Evolutionary conservation across 2,329 filamentous ascomycete species (phyloP), one percentile per base, ranked within the genome.

Genomic region (Trichophyton verrucosum): DNA sequence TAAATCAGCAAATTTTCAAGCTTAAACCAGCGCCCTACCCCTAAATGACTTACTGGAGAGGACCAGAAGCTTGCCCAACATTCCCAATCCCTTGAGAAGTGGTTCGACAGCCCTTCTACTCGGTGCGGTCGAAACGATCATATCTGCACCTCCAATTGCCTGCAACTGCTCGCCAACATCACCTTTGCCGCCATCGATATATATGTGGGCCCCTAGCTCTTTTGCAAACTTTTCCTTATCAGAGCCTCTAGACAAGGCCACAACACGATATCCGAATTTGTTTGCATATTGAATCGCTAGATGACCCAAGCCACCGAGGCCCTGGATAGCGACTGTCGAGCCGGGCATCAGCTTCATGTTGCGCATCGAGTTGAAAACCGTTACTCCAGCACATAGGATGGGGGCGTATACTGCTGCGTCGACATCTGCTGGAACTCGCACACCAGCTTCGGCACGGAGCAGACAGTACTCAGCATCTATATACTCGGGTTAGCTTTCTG

Each of bases 211-310:
- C 5, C 82, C 82, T 5, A 85, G 72, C 64, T 81, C 65, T 47
- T 74, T 73, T 0, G 80, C 81, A 64, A 81, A 80, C 58, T 77
- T 72, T 66, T 79, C 79, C 73, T 85, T 85, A 22, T 70, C 68
- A 1, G 68, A 68, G 57, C 76, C 78, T 1, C 77, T 73, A 0
- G 78, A 81, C 8, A 82, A 68, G 1, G 78, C 80, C 8, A 81
- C 77, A 8, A 79, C 79, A 57, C 44, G 81, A 58, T 95, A 77
- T 63, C 91, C 90, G 91, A 96, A 95, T 47, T 90, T 91, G 75
- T 86, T 88, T 60, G 89, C 90, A 75, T 95, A 96, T 77, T 96
- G 91, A 68, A 88, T 80, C 20, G 89, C 90, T 65, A 95, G 78
- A 61, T 81, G 85, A 36, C 89, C 90, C 61, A 95, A 81, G 68